A percentile compares a stretch with the other conserved stretches of the same genome.
These are phyloP conservation scores for Chrysoporthe cubensis DNA, from an alignment of 2,329 filamentous ascomycete species.

Conservation along the genomic window DNA sequence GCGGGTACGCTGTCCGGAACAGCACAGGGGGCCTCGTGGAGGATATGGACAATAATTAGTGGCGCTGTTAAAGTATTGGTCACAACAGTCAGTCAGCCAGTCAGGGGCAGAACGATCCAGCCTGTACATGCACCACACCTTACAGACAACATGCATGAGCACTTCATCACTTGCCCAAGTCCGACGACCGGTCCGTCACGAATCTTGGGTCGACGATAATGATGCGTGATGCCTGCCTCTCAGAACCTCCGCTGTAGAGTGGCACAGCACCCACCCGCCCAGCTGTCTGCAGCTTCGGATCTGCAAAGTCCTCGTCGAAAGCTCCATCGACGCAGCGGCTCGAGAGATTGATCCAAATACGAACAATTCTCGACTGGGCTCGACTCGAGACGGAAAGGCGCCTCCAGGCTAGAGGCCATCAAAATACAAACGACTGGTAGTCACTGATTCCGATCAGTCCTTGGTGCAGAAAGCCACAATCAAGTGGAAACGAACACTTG, in stretches of 20 bases:
- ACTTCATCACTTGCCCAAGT: neutral
- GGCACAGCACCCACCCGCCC: neutral
- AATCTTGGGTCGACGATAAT: conserved; percentile 16
- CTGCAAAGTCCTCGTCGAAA: neutral
- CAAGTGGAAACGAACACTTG: conserved; percentile 22
- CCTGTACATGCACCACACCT: conserved; percentile 13
- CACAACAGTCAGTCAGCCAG: neutral
- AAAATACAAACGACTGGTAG: conserved; percentile 19
- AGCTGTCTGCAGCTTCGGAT: neutral
- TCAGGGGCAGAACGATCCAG: conserved; percentile 10
- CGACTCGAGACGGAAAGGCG: conserved; percentile 20
- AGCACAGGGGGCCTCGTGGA: conserved; percentile 7
- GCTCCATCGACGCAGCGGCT: neutral
- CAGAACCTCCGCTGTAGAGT: neutral
- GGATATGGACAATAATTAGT: neutral
- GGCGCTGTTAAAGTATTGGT: neutral
- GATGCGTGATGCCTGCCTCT: neutral
- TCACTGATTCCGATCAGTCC: conserved; percentile 14
- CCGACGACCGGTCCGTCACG: neutral
- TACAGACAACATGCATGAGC: conserved; percentile 17
- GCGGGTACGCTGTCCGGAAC: conserved; percentile 26
- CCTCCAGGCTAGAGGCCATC: conserved; percentile 9
- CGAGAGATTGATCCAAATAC: neutral
- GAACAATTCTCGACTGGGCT: conserved; percentile 8
- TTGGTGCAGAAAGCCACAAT: conserved; percentile 23